Conservation (phyloP, 2,329 filamentous ascomycete species). For the Colletotrichum tanaceti region DNA sequence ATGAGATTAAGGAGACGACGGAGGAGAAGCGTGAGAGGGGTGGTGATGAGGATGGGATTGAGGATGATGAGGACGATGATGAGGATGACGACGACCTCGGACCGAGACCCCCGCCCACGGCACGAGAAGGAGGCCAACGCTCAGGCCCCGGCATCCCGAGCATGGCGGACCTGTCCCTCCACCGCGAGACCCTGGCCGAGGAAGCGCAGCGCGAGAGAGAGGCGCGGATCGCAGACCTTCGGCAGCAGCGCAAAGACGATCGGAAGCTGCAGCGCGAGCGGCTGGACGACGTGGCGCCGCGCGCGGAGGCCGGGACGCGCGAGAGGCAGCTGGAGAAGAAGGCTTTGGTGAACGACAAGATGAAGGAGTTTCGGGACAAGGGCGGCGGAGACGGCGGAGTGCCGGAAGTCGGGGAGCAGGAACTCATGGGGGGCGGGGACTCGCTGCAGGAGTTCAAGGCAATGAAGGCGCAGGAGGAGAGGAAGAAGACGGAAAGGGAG, state of each 20-base stretch:
- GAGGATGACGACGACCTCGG: conserved; percentile 73
- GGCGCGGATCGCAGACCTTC: conserved; percentile 63
- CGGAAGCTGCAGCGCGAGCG: conserved; percentile 75
- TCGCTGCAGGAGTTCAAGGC: conserved; percentile 76
- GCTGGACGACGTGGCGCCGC: conserved; percentile 84
- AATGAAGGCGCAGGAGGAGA: conserved; percentile 72
- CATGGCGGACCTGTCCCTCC: conserved; percentile 77
- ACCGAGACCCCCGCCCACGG: conserved; percentile 53
- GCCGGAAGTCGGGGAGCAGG: conserved; percentile 74
- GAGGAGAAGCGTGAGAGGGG: conserved; percentile 13
- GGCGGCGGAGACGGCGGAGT: conserved; percentile 20
- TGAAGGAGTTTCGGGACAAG: conserved; percentile 78
- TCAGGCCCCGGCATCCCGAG: conserved; percentile 74
- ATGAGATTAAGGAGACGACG: conserved; percentile 38
- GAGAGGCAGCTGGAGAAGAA: conserved; percentile 91
- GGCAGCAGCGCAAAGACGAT: conserved; percentile 72
- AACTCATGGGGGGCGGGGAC: conserved; percentile 80
- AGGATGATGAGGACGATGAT: conserved; percentile 52
- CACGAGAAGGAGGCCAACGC: conserved; percentile 44
- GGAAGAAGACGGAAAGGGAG: conserved; percentile 86
- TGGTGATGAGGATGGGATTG: conserved; percentile 41
- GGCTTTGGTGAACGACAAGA: conserved; percentile 75
- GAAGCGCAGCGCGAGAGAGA: conserved; percentile 61
- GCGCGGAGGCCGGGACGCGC: conserved; percentile 83
- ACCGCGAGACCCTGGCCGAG: conserved; percentile 61